Percentiles rank a stretch among this genome's conserved stretches.
phyloP scores from a whole-genome alignment of 352 stramenopile genomes.

The Phytopythium montanum region DNA sequence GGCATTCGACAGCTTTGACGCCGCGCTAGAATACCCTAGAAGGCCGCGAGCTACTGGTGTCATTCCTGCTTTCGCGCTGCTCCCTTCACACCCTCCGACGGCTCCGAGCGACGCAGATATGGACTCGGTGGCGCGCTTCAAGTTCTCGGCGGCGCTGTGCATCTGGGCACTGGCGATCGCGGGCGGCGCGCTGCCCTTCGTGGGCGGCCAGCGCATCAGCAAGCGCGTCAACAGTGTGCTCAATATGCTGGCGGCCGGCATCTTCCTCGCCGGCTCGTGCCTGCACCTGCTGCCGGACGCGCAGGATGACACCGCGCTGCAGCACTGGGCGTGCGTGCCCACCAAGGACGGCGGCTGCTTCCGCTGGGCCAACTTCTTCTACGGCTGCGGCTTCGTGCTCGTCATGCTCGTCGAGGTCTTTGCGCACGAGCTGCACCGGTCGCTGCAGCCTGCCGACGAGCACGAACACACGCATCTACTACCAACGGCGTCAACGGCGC shows the following conservation, averaged over 20 bases:
- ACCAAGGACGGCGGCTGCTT: constrained; percentile 49
- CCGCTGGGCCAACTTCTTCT: constrained; percentile 81
- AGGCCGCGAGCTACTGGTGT: neutral
- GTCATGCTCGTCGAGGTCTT: constrained; percentile 73
- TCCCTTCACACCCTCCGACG: neutral
- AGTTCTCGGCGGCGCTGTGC: constrained; percentile 45
- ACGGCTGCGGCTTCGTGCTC: constrained; percentile 66
- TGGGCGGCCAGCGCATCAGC: constrained; percentile 31
- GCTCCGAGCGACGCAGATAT: constrained; percentile 14
- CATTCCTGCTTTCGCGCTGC: constrained; percentile 1
- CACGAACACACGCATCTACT: constrained; percentile 15
- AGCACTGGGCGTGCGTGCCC: constrained; percentile 35
- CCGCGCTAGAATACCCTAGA: neutral
- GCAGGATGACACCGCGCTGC: constrained; percentile 58
- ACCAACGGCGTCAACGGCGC: neutral
- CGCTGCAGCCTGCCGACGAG: constrained; percentile 24
- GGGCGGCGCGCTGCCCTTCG: constrained; percentile 49
- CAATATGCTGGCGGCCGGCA: constrained; percentile 79
- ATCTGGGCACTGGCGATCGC: constrained; percentile 58
- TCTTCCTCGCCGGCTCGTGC: constrained; percentile 78
- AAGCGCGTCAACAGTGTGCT: constrained; percentile 50
- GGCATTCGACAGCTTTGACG: too few species aligned
- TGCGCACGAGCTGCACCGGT: constrained; percentile 54
- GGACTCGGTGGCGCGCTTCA: constrained; percentile 56
- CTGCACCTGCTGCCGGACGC: constrained; percentile 79